Evolutionary conservation across 2,329 filamentous ascomycete species (phyloP), one percentile per base, ranked within the genome.

Genomic region (Fusarium foetens): DNA sequence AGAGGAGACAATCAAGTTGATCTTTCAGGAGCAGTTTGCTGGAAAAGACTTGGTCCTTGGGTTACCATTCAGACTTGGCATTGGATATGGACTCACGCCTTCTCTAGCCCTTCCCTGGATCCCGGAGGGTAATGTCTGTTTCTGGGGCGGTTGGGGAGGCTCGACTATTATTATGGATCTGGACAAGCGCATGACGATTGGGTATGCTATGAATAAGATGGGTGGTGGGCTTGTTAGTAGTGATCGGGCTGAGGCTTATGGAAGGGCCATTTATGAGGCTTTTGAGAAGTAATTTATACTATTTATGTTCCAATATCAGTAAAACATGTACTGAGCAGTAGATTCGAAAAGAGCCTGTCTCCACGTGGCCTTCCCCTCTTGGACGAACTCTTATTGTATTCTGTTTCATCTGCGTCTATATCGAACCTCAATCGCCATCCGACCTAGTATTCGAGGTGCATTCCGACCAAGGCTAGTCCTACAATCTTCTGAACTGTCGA

Each of bases 141-240:
- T 36, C 12, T 49, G 63, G 43, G 8, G 27, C 0, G 63, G 63
- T 1, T 66, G 63, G 63, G 63, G 63, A 0, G 61, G 63, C 4
- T 66, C 63, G 2, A 51, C 29, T 8, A 35, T 66, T 2, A 27
- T 66, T 0, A 59, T 66, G 63, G 63, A 66, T 6, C 6, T 49
- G 12, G 63, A 66, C 7, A 66, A 16, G 33, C 38, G 51, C 1
- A 49, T 66, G 63, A 66, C 61, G 1, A 51, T 66, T n/a, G 45
- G 51, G 1, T 66, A 66, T 14, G 27, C 61, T 11, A 66, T 66
- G 63, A 66, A 66, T 14, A 66, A 66, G 38, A 66, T 66, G 63
- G 60, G 42, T 0, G 63, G n/a, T n/a, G 63, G 36, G 1, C 49
- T 66, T 42, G 60, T 33, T 0, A 58, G 63, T 19, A 66, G 63